Evolutionary conservation across 179 eudicot genomes (phyloP), one percentile per base, ranked within the genome.

Genomic region (Sideroxylon spinosum): DNA sequence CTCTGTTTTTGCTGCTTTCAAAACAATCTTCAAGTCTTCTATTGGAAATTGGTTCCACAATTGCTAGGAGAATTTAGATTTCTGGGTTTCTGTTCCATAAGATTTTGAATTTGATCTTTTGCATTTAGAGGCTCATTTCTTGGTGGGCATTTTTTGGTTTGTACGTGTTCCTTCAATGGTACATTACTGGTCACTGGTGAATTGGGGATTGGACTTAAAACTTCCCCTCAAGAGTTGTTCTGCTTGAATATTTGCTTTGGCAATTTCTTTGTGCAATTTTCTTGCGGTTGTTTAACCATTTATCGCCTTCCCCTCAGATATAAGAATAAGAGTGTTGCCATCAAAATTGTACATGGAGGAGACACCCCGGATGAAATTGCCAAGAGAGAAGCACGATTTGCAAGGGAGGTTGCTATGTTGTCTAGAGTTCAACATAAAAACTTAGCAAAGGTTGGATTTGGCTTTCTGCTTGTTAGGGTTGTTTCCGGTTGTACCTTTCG

Each of bases 371-470:
- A 95, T 70, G 97, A 93, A 85, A 87, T 95, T 81, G 80, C 81
- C 16, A 95, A 91, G 87, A 84, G 87, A 75, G 91, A 90, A 76
- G 88, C 85, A 26, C 81, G 91, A 73, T 93, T 93, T 82, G 92
- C 86, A 6, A 87, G 97, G 79, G 97, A 95, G 81, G 97, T 95
- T 78, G 97, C 88, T 37, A 93, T 95, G 97, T 74, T 95, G 74
- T 93, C 98, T 17, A 89, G 87, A 88, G 98, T 95, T 75, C 97
- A 93, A 75, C 98, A 95, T 79, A 93, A 88, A 73, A 93, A 95
- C 85, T 84, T 93, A 69, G 98, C 92, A 77, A 91, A 88, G 97
- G 98, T 94, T 77, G 55, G 68, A 17, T 69, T 46, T 44, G 48
- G 9, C 49, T 63, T n/a, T 64, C 16, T 44, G 71, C 59, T 62